Evolutionary conservation across 2,329 filamentous ascomycete species (phyloP).

Genomic region (Exophiala mesophila): DNA sequence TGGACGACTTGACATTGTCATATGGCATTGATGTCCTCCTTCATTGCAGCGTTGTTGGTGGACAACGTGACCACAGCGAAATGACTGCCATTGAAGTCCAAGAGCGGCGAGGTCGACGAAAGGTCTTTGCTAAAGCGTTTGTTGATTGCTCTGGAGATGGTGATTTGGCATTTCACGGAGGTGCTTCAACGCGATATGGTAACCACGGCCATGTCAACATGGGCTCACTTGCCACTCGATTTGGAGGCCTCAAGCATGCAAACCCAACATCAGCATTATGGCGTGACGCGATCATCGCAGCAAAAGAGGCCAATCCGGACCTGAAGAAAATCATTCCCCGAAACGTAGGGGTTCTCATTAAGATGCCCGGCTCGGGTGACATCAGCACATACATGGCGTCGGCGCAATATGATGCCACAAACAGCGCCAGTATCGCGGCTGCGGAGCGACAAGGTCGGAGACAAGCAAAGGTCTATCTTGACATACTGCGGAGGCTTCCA

Average conservation of each 20-base stretch:
- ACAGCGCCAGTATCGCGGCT: slow-evolving; percentile 6
- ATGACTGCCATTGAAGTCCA: slow-evolving; percentile 8
- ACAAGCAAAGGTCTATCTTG: slow-evolving; percentile 10
- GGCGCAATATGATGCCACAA: slow-evolving; percentile 8
- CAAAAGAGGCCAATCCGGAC: slow-evolving; percentile 1
- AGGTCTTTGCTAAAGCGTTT: slow-evolving; percentile 8
- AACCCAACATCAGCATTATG: slow-evolving; percentile 8
- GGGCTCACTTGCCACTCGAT: slow-evolving; percentile 12
- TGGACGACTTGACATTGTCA: slow-evolving; percentile 7
- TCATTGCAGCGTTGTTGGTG: slow-evolving; percentile 11
- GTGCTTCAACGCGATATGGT: slow-evolving; percentile 11
- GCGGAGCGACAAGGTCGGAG: slow-evolving; percentile 6
- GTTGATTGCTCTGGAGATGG: slow-evolving; percentile 13
- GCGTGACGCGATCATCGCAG: slow-evolving; percentile 9
- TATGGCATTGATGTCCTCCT: slow-evolving; percentile 11
- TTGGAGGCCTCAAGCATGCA: slow-evolving; percentile 7
- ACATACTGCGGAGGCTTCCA: slow-evolving; percentile 10
- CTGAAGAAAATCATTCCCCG: slow-evolving; percentile 7
- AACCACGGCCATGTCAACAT: slow-evolving; percentile 16
- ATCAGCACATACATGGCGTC: slow-evolving; percentile 11
- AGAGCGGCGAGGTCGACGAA: slow-evolving; percentile 10
- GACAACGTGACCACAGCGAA: slow-evolving; percentile 1
- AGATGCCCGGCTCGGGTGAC: slow-evolving; percentile 8
- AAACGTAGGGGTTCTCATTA: slow-evolving; percentile 7
- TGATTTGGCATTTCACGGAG: slow-evolving; percentile 8